Evolutionary conservation across 139 green algal genomes (phyloP).

Genomic region (Gonium pectorale): DNA sequence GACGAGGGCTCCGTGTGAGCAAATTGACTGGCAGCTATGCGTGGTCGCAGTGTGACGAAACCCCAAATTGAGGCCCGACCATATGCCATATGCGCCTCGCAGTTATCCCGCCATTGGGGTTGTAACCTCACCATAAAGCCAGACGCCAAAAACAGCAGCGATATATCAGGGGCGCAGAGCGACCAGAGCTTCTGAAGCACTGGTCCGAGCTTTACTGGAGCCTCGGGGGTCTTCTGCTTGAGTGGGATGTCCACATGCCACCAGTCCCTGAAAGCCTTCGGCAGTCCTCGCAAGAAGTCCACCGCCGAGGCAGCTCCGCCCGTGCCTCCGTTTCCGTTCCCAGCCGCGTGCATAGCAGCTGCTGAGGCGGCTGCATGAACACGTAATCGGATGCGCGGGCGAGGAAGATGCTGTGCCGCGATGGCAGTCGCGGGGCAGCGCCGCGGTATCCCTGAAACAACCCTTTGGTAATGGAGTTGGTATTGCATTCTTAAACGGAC

Average conservation of each 20-base stretch:
- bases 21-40: no score
- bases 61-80: no score
- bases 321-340: no score
- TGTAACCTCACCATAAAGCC: slow-evolving; percentile 48
- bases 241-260: slow-evolving; percentile 22
- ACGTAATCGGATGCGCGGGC: slow-evolving; percentile 9
- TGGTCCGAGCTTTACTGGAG: slow-evolving; percentile 1
- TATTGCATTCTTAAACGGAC: no score
- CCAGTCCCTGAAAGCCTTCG: slow-evolving; percentile 6
- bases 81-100: no score
- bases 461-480: no score
- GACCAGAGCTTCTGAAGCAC: slow-evolving; percentile 9
- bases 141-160: background rate
- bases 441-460: no score
- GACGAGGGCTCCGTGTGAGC: no score
- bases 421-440: no score
- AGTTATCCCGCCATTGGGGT: no score
- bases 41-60: no score
- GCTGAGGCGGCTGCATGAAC: background rate
- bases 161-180: slow-evolving; percentile 12
- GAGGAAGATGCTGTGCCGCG: background rate
- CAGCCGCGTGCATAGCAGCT: no score
- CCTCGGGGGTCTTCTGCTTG: background rate
- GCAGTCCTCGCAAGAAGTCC: background rate
- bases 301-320: background rate